Evolutionary conservation across 163 green algal species (phyloP).

Genomic region (Chlamydomonas reinhardtii): DNA sequence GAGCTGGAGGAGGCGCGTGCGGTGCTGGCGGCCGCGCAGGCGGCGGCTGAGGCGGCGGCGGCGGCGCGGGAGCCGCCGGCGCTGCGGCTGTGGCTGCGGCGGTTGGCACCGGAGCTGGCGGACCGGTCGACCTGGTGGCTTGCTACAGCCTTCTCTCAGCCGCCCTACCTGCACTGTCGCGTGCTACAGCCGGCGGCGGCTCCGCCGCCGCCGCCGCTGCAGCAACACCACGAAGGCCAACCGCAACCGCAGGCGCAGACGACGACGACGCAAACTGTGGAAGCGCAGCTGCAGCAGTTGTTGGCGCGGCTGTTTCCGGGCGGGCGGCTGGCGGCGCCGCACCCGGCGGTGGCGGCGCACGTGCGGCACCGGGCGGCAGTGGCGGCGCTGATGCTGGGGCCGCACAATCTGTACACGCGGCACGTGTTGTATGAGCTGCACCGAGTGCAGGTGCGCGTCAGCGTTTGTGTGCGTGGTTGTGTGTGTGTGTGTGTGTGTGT

Average conservation of each 20-base stretch:
- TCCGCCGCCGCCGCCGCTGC: neutral
- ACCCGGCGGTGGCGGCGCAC: conserved; percentile 4
- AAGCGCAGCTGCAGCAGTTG: neutral
- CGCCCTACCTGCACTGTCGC: conserved; percentile 7
- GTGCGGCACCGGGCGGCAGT: conserved; percentile 13
- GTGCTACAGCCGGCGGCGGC: neutral
- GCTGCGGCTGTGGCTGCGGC: conserved; percentile 11
- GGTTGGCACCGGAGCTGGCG: conserved; percentile 16
- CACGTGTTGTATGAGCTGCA: conserved; percentile 41
- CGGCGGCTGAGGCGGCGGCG: neutral
- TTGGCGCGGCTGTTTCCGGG: neutral
- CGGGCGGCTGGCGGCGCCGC: neutral
- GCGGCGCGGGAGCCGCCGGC: neutral
- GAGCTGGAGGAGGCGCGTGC: conserved; percentile 26
- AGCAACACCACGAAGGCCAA: neutral
- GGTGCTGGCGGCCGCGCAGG: neutral
- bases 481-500: neutral
- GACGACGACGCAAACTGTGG: too few species aligned
- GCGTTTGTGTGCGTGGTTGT: neutral
- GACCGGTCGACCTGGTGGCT: conserved; percentile 19
- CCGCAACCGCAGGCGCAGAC: too few species aligned
- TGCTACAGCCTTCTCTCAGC: conserved; percentile 23
- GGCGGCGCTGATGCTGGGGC: conserved; percentile 38
- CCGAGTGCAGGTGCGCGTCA: neutral
- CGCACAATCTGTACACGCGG: conserved; percentile 40